These are phyloP conservation scores for Tolypocladium inflatum DNA, from an alignment of 2,329 filamentous ascomycete species.

Conservation along the genomic window DNA sequence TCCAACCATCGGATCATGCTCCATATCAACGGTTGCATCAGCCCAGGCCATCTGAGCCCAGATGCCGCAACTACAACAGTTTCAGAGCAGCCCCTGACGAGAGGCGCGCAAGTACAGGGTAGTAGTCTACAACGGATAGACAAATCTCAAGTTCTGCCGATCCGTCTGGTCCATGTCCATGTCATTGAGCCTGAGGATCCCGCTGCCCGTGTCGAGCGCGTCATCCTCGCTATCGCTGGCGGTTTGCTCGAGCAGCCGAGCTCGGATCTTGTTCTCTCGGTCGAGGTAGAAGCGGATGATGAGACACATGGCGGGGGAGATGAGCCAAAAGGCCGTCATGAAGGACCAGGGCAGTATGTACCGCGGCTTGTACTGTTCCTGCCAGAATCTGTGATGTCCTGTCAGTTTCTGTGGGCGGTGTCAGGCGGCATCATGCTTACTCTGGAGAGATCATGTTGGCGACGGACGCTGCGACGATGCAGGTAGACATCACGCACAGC, in stretches of 20 bases:
- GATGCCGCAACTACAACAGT: no score
- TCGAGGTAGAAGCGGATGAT: constrained; percentile 13
- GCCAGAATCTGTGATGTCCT: constrained; percentile 9
- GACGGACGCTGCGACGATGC: constrained; percentile 11
- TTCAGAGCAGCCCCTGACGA: no score
- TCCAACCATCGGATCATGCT: no score
- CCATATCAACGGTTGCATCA: no score
- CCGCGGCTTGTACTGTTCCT: constrained; percentile 11
- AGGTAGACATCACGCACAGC: constrained; percentile 12
- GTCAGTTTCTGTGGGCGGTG: not conserved
- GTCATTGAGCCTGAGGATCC: constrained; percentile 8
- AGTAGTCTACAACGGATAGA: constrained; percentile 18
- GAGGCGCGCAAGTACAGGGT: no score
- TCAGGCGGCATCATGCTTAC: constrained; percentile 4
- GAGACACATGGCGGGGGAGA: constrained; percentile 13
- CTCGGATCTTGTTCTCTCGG: constrained; percentile 9
- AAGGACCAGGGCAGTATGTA: constrained; percentile 12
- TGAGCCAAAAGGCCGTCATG: constrained; percentile 15
- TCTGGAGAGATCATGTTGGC: constrained; percentile 19
- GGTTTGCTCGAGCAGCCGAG: not conserved
- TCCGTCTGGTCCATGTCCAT: constrained; percentile 11
- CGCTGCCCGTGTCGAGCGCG: constrained; percentile 6
- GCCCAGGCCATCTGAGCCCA: no score
- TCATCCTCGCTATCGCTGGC: constrained; percentile 7
- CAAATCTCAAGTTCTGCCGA: constrained; percentile 10